Evolutionary conservation across 1,139 yeast species (phyloP).

Genomic region (Nadsonia starkeyi-henricii): DNA sequence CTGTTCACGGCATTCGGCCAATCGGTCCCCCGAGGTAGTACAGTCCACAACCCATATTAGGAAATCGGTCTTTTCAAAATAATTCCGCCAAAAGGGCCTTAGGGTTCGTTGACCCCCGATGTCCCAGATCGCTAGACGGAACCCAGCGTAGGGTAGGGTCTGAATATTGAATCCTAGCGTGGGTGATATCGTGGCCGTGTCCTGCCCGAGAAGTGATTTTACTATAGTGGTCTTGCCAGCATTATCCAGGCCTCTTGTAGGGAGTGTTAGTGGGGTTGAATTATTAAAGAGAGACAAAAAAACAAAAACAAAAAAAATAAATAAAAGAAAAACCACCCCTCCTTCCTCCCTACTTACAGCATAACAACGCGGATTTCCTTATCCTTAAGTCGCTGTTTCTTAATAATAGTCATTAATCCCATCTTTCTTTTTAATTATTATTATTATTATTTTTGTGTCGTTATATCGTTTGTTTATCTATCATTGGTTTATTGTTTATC

Average conservation of each 20-base stretch:
- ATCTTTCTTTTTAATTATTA: conserved; percentile 24
- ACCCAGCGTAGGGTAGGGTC: conserved; percentile 29
- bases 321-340: no score
- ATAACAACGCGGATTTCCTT: conserved; percentile 59
- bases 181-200: conserved; percentile 36
- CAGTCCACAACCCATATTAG: conserved; percentile 85
- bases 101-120: conserved; percentile 76
- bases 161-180: conserved; percentile 53
- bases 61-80: conserved; percentile 73
- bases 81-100: conserved; percentile 81
- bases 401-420: conserved; percentile 76
- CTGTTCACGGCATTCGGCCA: conserved; percentile 52
- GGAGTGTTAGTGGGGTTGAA: no score
- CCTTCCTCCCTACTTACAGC: conserved; percentile 25
- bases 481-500: background rate
- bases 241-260: conserved; percentile 56
- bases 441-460: background rate
- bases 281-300: background rate
- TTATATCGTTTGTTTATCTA: background rate
- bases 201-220: conserved; percentile 31
- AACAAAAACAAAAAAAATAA: no score
- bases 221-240: conserved; percentile 81
- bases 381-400: conserved; percentile 72
- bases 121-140: conserved; percentile 45
- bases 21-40: conserved; percentile 42